phyloP scores from a whole-genome alignment of 768 basidiomycete genomes.

The Naganishia onofrii region DNA sequence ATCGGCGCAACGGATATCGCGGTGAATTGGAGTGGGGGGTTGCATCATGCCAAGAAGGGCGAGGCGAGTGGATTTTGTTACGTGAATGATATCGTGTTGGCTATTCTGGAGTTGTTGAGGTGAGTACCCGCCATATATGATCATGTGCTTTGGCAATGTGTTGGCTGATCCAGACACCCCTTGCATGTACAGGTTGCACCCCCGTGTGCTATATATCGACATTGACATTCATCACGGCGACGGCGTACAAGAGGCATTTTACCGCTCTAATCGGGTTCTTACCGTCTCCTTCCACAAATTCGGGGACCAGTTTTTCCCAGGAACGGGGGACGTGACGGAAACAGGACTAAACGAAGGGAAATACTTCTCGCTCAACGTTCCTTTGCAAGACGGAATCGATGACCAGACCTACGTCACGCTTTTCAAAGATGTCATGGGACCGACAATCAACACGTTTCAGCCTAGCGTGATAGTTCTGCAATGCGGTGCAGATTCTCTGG shows the following conservation, averaged over 20 bases:
- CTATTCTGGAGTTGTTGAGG: conserved; percentile 87
- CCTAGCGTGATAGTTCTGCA: conserved; percentile 90
- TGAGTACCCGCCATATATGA: conserved; percentile 46
- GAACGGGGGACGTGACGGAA: conserved; percentile 92
- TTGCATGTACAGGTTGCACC: conserved; percentile 66
- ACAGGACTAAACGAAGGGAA: conserved; percentile 76
- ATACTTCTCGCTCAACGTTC: conserved; percentile 92
- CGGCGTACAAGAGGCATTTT: conserved; percentile 96
- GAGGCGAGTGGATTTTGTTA: conserved; percentile 99
- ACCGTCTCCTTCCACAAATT: conserved; percentile 99
- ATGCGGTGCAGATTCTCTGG: conserved; percentile 94
- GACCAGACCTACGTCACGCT: conserved; percentile 93
- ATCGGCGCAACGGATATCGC: conserved; percentile 89
- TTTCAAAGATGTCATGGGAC: conserved; percentile 94
- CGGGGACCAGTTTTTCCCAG: conserved; percentile 96
- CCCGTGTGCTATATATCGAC: conserved; percentile 94
- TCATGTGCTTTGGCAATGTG: neutral
- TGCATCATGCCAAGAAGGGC: conserved; percentile 96
- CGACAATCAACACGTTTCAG: conserved; percentile 81
- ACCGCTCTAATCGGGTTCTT: conserved; percentile 95
- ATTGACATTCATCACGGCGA: conserved; percentile 99
- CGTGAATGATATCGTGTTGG: conserved; percentile 93
- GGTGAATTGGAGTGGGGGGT: conserved; percentile 97
- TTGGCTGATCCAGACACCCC: neutral
- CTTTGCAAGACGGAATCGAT: conserved; percentile 91